A percentile compares a stretch with the other conserved stretches of the same genome.
Evolutionary conservation across 495 filamentous ascomycete genomes (phyloP).

Genomic region (Patellaria atrata): DNA sequence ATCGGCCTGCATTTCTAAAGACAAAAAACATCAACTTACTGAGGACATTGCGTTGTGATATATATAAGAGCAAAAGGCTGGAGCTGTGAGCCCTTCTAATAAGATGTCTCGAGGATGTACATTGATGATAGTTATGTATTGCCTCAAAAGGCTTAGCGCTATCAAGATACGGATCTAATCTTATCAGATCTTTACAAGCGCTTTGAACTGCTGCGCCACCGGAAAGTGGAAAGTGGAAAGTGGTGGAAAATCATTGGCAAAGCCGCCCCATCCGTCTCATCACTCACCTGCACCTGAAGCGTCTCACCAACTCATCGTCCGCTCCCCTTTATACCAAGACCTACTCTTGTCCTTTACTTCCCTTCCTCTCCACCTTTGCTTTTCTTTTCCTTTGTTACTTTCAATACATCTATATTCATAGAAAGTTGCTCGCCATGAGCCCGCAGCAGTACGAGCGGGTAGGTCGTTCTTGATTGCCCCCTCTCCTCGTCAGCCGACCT

Average conservation of each 20-base stretch:
- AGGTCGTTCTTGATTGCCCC: constrained; percentile 22
- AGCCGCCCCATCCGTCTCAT: too few species aligned
- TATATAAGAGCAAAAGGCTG: too few species aligned
- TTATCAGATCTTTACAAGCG: too few species aligned
- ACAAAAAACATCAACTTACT: constrained; percentile 1
- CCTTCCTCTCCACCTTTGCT: constrained; percentile 14
- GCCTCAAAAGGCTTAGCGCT: too few species aligned
- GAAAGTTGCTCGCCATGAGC: constrained; percentile 45
- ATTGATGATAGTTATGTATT: too few species aligned
- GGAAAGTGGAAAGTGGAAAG: too few species aligned
- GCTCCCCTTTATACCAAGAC: constrained; percentile 15
- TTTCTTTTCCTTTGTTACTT: constrained; percentile 17
- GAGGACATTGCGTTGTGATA: not conserved
- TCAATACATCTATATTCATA: not conserved
- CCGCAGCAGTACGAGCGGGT: constrained; percentile 80
- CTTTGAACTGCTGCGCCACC: too few species aligned
- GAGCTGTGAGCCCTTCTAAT: too few species aligned
- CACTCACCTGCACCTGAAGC: not conserved
- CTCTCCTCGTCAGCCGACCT: constrained; percentile 3
- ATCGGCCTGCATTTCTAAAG: constrained; percentile 14
- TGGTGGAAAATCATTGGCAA: too few species aligned
- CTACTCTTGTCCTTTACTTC: constrained; percentile 11
- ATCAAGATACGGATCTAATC: too few species aligned
- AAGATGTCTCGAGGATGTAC: too few species aligned
- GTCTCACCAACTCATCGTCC: constrained; percentile 6